phyloP scores from a whole-genome alignment of 2,329 filamentous ascomycete genomes.

The Penicillium psychrosexuale region DNA sequence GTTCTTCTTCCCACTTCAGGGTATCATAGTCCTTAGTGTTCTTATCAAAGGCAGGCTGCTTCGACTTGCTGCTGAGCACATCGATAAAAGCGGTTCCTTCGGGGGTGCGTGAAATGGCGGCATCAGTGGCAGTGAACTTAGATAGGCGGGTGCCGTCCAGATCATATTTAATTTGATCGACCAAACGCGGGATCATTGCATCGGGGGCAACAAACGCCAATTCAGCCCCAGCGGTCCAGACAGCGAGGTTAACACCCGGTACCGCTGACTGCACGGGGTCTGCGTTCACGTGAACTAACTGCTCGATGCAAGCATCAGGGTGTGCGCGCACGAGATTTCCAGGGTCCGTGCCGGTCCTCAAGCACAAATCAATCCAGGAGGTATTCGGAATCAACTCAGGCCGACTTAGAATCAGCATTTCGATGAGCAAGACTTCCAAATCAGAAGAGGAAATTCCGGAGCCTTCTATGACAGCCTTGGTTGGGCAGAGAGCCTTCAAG shows the following conservation, averaged over 20 bases:
- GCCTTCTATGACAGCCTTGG: constrained; percentile 24
- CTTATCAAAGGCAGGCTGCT: constrained; percentile 70
- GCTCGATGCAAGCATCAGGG: constrained; percentile 62
- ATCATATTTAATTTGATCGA: constrained; percentile 70
- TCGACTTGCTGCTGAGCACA: constrained; percentile 78
- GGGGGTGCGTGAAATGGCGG: constrained; percentile 86
- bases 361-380: constrained; percentile 85
- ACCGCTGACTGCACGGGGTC: constrained; percentile 38
- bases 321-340: constrained; percentile 68
- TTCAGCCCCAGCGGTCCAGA: constrained; percentile 82
- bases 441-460: constrained; percentile 44
- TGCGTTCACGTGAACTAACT: constrained; percentile 59
- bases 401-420: constrained; percentile 73
- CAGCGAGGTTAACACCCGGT: constrained; percentile 57
- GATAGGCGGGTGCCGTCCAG: constrained; percentile 67
- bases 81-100: constrained; percentile 88
- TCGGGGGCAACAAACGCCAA: constrained; percentile 91
- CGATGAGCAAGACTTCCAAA: constrained; percentile 69
- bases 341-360: constrained; percentile 77
- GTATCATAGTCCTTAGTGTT: constrained; percentile 94
- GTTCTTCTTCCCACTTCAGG: constrained; percentile 93
- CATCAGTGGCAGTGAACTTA: constrained; percentile 78
- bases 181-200: constrained; percentile 69
- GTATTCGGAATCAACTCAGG: constrained; percentile 71
- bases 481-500: constrained; percentile 45